Base-by-base conservation (phyloP, 164 flowering plant genomes). In the Vitis labrusca region DNA sequence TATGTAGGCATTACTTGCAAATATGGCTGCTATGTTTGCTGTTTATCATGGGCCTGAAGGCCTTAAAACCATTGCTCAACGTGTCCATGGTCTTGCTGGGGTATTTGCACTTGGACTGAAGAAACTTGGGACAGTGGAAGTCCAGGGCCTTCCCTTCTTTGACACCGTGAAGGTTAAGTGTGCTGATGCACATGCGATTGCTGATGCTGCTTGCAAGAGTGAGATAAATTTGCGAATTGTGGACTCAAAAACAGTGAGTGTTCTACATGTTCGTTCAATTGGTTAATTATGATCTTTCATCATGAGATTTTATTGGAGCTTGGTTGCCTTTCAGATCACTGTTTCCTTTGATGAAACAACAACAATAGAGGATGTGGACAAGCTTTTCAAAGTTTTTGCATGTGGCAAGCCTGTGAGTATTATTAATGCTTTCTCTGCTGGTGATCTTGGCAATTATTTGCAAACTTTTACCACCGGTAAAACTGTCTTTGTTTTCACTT, bases 21-120 rank as follows among this genome's bases (percentile, higher is more conserved):
- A 95, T 78, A 93, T 95, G 99, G 91, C 99, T 81, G 98, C 98
- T 59, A 95, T 95, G 99, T 95, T 85, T 79, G 96, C 97, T 32
- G 93, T 95, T 55, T 95, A 95, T 75, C 99, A 95, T 78, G 98
- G 99, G 69, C 99, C 99, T 12, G 94, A 81, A 76, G 99, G 99
- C 64, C 91, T 95, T 50, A 93, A 95, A 76, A 63, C 85, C 59
- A 93, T 95, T 50, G 90, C 89, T 32, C 86, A 93, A 63, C 77
- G 99, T 27, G 96, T 89, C 27, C 99, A 93, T 68, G 99, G 99
- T 66, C 92, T 95, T 74, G 99, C 99, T 66, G 94, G 89, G 48
- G 72, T 82, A 63, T 84, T 95, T 59, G 93, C 93, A 9, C 79
- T 77, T 72, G 99, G 99, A 27, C 70, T 93, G 78, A 88, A 86